A percentile compares a stretch with the other conserved stretches of the same genome.
Conservation (phyloP, 148 eudicot genomes). For the Linanthus parryae region DNA sequence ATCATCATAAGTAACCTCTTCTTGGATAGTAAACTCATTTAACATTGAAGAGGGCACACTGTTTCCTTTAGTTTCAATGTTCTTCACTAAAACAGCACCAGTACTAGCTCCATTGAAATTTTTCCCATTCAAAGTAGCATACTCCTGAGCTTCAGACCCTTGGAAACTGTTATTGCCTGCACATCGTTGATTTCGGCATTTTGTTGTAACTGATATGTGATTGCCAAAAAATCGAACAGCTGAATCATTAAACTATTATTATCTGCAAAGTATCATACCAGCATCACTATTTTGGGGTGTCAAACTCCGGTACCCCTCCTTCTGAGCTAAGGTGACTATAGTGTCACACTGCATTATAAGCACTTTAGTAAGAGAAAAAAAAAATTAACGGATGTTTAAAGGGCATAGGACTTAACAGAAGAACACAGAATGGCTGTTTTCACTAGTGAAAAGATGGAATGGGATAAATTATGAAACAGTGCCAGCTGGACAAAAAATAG, state of each 20-base stretch:
- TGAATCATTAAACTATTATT: neutral
- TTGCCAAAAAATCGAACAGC: neutral
- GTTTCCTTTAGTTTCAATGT: constrained; percentile 7
- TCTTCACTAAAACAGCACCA: constrained; percentile 15
- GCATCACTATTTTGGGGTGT: constrained; percentile 8
- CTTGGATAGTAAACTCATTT: constrained; percentile 15
- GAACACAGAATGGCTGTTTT: no score
- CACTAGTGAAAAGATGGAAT: no score
- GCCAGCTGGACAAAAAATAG: no score
- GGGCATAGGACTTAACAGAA: no score
- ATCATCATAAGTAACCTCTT: constrained; percentile 14
- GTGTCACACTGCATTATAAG: no score
- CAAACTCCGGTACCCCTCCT: constrained; percentile 12
- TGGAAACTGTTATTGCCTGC: constrained; percentile 3
- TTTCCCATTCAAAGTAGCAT: constrained; percentile 10
- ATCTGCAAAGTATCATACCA: constrained; percentile 14
- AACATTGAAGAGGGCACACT: constrained; percentile 8
- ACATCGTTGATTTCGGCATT: constrained; percentile 7
- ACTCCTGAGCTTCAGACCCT: constrained; percentile 10
- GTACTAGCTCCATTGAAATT: constrained; percentile 9
- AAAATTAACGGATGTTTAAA: no score
- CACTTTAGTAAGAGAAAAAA: no score
- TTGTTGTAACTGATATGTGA: constrained; percentile 2
- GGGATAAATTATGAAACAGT: no score
- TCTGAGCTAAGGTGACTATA: constrained; percentile 12